Percentiles rank a stretch among this genome's conserved stretches.
Conservation (phyloP, 2,329 filamentous ascomycete species). For the Clathrospora elynae region DNA sequence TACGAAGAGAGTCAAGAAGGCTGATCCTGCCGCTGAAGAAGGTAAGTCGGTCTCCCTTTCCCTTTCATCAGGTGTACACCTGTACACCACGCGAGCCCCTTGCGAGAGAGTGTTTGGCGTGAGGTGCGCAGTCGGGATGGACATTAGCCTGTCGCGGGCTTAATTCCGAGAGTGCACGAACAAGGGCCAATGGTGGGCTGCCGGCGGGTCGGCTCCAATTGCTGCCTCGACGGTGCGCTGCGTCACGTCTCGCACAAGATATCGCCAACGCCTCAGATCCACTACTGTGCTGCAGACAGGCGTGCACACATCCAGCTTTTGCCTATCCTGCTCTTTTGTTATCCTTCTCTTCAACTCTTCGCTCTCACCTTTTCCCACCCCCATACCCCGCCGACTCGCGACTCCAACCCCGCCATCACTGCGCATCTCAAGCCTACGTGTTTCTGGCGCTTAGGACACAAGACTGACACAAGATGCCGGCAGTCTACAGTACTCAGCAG, state of each 20-base stretch:
- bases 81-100: not conserved
- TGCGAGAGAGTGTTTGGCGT: not conserved
- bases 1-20: slow-evolving; percentile 5
- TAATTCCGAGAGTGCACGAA: slow-evolving; percentile 14
- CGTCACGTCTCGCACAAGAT: slow-evolving; percentile 24
- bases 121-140: slow-evolving; percentile 6
- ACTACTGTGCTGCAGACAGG: slow-evolving; percentile 7
- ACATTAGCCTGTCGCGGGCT: slow-evolving; percentile 9
- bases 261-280: slow-evolving; percentile 9
- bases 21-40: not conserved
- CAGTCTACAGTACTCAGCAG: slow-evolving; percentile 54
- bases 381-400: not conserved
- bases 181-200: slow-evolving; percentile 22
- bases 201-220: slow-evolving; percentile 22
- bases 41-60: slow-evolving; percentile 4
- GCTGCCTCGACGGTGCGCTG: slow-evolving; percentile 28
- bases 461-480: slow-evolving; percentile 50
- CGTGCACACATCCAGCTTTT: slow-evolving; percentile 1
- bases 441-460: slow-evolving; percentile 1
- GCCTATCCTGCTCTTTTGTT: not conserved
- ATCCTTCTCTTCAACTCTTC: not conserved
- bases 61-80: not conserved
- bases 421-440: slow-evolving; percentile 3
- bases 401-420: slow-evolving; percentile 9
- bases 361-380: not conserved